Percentiles rank a stretch among this genome's conserved stretches.
phyloP scores from a whole-genome alignment of 176 grass and related monocot species.

The Triticum urartu region DNA sequence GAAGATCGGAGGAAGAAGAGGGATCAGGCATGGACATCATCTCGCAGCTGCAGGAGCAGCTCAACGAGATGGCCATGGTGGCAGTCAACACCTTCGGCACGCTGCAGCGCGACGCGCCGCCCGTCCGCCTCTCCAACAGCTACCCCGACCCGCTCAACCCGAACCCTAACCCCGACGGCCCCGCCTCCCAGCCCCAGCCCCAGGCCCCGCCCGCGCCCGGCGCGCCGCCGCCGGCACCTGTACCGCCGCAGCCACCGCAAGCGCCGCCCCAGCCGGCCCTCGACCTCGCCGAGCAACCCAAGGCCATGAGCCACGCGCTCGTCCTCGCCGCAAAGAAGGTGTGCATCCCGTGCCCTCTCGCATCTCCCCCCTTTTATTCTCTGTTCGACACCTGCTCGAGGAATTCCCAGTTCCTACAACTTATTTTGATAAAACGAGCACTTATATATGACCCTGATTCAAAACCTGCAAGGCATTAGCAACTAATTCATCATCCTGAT shows the following conservation, averaged over 20 bases:
- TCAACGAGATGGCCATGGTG: constrained; percentile 76
- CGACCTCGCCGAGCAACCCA: constrained; percentile 67
- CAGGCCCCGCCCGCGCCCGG: constrained; percentile 30
- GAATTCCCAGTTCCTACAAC: neutral
- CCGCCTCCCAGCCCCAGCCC: constrained; percentile 23
- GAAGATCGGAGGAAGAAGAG: neutral
- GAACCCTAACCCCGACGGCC: constrained; percentile 39
- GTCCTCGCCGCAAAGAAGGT: constrained; percentile 94
- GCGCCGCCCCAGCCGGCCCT: constrained; percentile 30
- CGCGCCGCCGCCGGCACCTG: neutral
- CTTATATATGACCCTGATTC: too few relatives aligned
- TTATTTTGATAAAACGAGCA: neutral
- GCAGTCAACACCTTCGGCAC: constrained; percentile 91
- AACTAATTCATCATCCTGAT: neutral
- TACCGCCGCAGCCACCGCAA: neutral
- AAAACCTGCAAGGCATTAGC: neutral
- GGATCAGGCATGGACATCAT: constrained; percentile 73
- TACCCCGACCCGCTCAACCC: constrained; percentile 87
- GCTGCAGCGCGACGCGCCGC: constrained; percentile 79
- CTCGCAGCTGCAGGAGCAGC: constrained; percentile 94
- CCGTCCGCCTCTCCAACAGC: constrained; percentile 76
- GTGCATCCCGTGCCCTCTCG: neutral
- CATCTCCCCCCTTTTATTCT: neutral
- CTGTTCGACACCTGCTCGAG: constrained; percentile 16
- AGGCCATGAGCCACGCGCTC: constrained; percentile 81